Evolutionary conservation across 1,139 yeast species (phyloP), one percentile per base, ranked within the genome.

Genomic region (Kodamaea sp.): DNA sequence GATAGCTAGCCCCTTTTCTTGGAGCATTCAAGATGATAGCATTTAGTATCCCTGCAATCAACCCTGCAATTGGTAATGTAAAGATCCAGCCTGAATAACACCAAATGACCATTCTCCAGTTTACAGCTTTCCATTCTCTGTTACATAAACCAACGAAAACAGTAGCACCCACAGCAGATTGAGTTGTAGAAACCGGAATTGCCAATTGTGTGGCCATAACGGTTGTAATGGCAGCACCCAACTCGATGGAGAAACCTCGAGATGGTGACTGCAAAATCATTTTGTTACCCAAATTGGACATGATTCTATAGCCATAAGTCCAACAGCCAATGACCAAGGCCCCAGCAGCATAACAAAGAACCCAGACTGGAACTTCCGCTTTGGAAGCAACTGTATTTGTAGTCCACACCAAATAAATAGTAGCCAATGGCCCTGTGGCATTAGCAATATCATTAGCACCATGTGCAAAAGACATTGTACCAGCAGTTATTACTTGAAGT

Each of bases 381-480:
- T 80, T 77, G 4, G 59, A 37, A 10, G 64, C 63, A 32, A 69
- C 67, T 5, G 65, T 56, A 55, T 80, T 79, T 34, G 78, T 61
- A 10, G 60, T 62, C 88, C 89, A 84, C 20, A 80, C 70, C 38
- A 72, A 61, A 57, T 80, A 84, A 27, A 83, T 75, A 23, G 89
- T 74, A 29, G 89, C 66, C 52, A 82, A 69, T 27, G 92, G 92
- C 49, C 88, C 92, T 28, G 86, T 78, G 31, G 92, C 90, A 53
- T 84, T 84, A 37, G 90, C 75, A 49, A 84, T 81, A 63, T 84
- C 94, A 57, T 84, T 84, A 32, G 92, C 82, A 46, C 94, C 88
- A 55, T 84, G 94, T 11, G 90, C 87, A 60, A 84, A 82, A 4
- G 90, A 82, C 82, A 83, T 83, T 45, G 89, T 83, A 53, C 82